Evolutionary conservation across 257 asterid species (phyloP).

Genomic region (Przewalskia tangutica): DNA sequence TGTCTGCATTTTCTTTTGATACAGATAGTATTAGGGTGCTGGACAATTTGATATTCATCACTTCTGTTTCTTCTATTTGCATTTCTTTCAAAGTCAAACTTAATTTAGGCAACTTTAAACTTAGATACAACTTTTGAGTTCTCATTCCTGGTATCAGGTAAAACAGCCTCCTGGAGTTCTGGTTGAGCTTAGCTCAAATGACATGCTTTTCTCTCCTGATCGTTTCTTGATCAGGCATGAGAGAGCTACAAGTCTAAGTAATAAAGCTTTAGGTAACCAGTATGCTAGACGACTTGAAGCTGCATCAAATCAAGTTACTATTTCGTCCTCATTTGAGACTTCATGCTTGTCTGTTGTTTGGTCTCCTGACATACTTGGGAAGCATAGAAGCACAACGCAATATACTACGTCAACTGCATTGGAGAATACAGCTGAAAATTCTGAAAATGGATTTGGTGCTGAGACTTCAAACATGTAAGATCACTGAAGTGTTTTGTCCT

Average conservation of each 20-base stretch:
- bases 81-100: not conserved
- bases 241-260: conserved; percentile 24
- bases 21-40: not conserved
- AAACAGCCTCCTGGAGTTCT: conserved; percentile 36
- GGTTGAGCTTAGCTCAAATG: conserved; percentile 48
- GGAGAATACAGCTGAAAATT: conserved; percentile 41
- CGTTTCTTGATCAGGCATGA: conserved; percentile 34
- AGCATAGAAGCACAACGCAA: conserved; percentile 36
- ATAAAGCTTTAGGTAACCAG: conserved; percentile 29
- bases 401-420: conserved; percentile 26
- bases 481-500: not conserved
- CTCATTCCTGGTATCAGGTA: conserved; percentile 28
- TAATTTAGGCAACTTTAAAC: not conserved
- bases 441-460: conserved; percentile 33
- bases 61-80: not conserved
- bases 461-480: conserved; percentile 63
- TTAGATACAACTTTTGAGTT: not conserved
- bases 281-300: conserved; percentile 33
- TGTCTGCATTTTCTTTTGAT: not conserved
- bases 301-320: conserved; percentile 29
- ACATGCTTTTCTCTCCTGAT: conserved; percentile 50
- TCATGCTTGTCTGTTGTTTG: conserved; percentile 42
- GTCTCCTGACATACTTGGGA: conserved; percentile 42
- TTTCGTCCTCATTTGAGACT: conserved; percentile 34
- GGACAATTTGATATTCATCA: not conserved